Evolutionary conservation across 2,329 filamentous ascomycete genomes (phyloP), one percentile per base, ranked within the genome.

Genomic region (Incumbomyces lentus): DNA sequence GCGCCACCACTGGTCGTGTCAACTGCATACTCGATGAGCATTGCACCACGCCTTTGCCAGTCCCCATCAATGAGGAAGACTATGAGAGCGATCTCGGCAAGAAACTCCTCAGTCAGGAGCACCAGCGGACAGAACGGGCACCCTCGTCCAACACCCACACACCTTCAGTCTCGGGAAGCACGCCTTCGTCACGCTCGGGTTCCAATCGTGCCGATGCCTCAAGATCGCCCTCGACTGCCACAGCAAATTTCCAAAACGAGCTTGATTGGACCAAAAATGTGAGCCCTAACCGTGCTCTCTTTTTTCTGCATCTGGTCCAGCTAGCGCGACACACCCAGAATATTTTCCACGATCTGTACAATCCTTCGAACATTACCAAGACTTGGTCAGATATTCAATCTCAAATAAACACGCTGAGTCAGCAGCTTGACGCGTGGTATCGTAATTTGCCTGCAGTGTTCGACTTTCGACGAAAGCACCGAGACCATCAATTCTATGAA

Each of bases 1-100:
- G 65, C 13, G 60, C 66, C 47, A 68, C 71, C 65, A 70, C 68
- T n/a, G 68, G 68, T 33, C 62, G 68, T 35, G 59, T 66, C 19
- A 65, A 64, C 26, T 68, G 64, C 45, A 65, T 70, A 14, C 54
- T 62, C 18, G 64, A 69, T 49, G 63, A 65, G 13, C 60, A 68
- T 40, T 69, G 65, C 54, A 69, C 64, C 13, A 62, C 65, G 3
- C 65, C 68, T 29, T 57, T 70, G 37, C 66, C 68, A 1, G 46
- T 65, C 14, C 66, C 65, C 3, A 62, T 67, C 38, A 62, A 66
- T 40, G 67, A 68, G 54, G 63, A 66, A 29, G 56, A 60, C 19
- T 58, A 67, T 36, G 57, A 61, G 8, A 62, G 63, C 14, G 59
- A 60, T 1, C 52, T 53, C 11, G 61, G 60, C 10, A 51, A 57